These are phyloP conservation scores for Chalciporus pseudorubinellus DNA, from an alignment of 768 basidiomycete species.

Conservation along the genomic window DNA sequence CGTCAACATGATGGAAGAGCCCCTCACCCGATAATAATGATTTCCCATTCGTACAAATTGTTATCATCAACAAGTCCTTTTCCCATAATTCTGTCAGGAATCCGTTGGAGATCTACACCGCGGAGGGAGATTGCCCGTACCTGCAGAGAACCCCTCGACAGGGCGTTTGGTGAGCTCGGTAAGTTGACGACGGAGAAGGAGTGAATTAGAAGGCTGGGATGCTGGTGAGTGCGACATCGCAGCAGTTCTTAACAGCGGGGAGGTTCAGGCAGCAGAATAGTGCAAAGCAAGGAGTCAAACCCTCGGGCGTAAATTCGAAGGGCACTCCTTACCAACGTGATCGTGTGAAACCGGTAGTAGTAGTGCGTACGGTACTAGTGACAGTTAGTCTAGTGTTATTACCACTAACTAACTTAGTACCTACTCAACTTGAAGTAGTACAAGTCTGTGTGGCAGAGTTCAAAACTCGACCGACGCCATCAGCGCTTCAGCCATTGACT, in stretches of 20 bases:
- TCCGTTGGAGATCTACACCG: conserved; percentile 33
- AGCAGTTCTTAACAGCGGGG: background rate
- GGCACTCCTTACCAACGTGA: background rate
- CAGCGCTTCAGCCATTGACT: no score
- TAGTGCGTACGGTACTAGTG: no score
- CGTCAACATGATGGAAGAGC: conserved; percentile 10
- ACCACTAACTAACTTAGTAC: no score
- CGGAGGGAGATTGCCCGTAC: conserved; percentile 39
- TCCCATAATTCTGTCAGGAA: conserved; percentile 33
- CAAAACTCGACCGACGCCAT: no score
- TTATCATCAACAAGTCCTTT: conserved; percentile 90
- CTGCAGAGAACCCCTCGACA: conserved; percentile 96
- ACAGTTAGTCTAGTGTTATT: no score
- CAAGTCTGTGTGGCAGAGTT: no score
- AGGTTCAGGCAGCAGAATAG: background rate
- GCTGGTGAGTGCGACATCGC: conserved; percentile 28
- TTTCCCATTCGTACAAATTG: conserved; percentile 96
- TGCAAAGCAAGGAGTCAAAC: background rate
- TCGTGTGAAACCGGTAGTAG: background rate
- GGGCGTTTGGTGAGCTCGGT: conserved; percentile 87
- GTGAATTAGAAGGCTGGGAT: conserved; percentile 36
- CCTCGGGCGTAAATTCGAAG: background rate
- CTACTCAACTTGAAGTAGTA: no score
- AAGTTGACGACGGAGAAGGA: conserved; percentile 77
- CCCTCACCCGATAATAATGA: conserved; percentile 87